Evolutionary conservation across 192 early-diverging fungal genomes (phyloP).

Genomic region (Chytriomyces sp.): DNA sequence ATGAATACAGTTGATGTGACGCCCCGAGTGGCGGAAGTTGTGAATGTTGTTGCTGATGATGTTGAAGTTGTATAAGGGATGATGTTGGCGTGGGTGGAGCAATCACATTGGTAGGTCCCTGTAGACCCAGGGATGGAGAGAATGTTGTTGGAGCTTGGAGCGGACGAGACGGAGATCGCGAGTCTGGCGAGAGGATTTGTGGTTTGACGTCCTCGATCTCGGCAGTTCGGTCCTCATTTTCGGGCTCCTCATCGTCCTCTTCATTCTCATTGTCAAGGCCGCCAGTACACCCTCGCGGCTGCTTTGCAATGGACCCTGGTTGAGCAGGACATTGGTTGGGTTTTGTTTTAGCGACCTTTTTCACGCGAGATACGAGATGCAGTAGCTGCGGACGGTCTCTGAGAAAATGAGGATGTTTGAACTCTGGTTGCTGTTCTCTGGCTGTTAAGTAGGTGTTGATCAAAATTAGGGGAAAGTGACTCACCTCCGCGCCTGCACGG

Average conservation of each 20-base stretch:
- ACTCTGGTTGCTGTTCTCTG: not conserved
- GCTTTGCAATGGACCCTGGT: no score
- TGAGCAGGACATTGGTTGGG: not conserved
- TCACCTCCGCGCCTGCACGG: not conserved
- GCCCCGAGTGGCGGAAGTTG: not conserved
- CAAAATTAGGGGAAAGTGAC: not conserved
- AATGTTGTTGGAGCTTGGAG: no score
- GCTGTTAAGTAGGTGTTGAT: not conserved
- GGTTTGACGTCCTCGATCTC: no score
- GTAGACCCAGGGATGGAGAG: no score
- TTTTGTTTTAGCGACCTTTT: not conserved
- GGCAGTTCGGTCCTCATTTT: no score
- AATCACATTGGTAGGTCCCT: not conserved
- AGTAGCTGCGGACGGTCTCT: not conserved
- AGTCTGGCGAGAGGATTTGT: no score
- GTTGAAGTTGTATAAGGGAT: not conserved
- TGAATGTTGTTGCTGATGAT: not conserved
- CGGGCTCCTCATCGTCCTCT: not conserved
- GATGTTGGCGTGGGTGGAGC: not conserved
- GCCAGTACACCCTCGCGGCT: no score
- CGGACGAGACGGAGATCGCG: no score
- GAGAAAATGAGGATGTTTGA: conserved; percentile 2
- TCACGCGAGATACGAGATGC: not conserved
- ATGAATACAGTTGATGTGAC: not conserved
- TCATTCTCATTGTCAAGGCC: not conserved